phyloP scores from a whole-genome alignment of 2,329 filamentous ascomycete genomes.

The Cladophialophora yegresii region DNA sequence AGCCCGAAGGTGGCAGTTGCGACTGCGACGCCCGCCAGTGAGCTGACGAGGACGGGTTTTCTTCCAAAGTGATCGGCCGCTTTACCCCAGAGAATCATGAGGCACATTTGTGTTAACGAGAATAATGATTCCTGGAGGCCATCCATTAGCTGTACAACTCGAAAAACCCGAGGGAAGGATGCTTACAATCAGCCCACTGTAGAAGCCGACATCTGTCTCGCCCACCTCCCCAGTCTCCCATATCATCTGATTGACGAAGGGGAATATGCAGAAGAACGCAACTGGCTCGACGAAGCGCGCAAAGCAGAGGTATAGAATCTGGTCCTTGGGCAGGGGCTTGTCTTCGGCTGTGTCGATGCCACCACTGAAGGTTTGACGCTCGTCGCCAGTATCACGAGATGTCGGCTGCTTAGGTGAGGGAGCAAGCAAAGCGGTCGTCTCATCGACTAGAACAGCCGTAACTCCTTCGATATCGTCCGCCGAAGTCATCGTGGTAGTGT shows the following conservation, averaged over 20 bases:
- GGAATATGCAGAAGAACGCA: slow-evolving; percentile 81
- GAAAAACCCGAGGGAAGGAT: neutral
- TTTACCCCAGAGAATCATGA: slow-evolving; percentile 74
- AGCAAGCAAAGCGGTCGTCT: slow-evolving; percentile 31
- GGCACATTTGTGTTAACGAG: slow-evolving; percentile 71
- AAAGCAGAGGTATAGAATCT: slow-evolving; percentile 73
- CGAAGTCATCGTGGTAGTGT: slow-evolving; percentile 17
- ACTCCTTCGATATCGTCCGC: slow-evolving; percentile 16
- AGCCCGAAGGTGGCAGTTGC: slow-evolving; percentile 69
- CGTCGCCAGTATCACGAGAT: neutral
- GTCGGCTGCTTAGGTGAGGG: slow-evolving; percentile 7
- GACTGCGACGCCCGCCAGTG: slow-evolving; percentile 63
- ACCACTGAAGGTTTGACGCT: neutral
- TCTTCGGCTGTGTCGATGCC: slow-evolving; percentile 21
- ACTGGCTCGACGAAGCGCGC: slow-evolving; percentile 72
- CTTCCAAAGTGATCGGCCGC: slow-evolving; percentile 67
- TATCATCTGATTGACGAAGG: slow-evolving; percentile 78
- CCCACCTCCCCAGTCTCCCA: slow-evolving; percentile 63
- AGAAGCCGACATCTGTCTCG: slow-evolving; percentile 73
- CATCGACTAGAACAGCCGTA: slow-evolving; percentile 23
- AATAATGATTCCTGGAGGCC: slow-evolving; percentile 61
- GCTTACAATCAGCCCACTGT: slow-evolving; percentile 72
- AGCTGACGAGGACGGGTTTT: slow-evolving; percentile 70
- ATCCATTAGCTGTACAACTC: neutral
- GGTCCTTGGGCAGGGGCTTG: slow-evolving; percentile 58